Conservation (phyloP, 805 yeast genomes). For the Nakazawaea wickerhamii region DNA sequence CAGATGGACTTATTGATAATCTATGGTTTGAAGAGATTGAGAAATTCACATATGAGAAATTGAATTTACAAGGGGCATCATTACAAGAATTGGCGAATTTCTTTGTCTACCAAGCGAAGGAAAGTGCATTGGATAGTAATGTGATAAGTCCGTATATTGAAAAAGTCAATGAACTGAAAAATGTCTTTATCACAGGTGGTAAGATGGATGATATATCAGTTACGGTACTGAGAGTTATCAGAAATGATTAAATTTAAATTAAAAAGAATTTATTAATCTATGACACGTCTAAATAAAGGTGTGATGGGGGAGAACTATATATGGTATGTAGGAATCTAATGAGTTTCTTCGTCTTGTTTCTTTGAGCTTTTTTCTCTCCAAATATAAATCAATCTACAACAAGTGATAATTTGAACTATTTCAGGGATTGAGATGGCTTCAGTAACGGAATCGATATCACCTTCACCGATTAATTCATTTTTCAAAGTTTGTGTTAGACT, state of each 20-base stretch:
- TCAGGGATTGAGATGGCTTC: conserved; percentile 6
- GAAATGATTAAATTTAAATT: conserved; percentile 6
- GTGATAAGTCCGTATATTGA: conserved; percentile 51
- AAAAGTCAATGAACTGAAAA: conserved; percentile 38
- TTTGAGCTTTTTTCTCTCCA: conserved; percentile 4
- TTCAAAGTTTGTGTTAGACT: not conserved
- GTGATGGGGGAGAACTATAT: too few relatives aligned
- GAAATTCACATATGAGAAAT: conserved; percentile 7
- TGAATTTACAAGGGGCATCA: conserved; percentile 15
- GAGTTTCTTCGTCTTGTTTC: conserved; percentile 1
- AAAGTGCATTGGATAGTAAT: conserved; percentile 46
- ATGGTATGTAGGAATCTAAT: too few relatives aligned
- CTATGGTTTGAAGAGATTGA: conserved; percentile 43
- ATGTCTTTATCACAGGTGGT: conserved; percentile 39
- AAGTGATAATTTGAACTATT: conserved; percentile 1
- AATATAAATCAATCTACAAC: conserved; percentile 9
- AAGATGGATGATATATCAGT: conserved; percentile 51
- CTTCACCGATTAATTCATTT: conserved; percentile 9
- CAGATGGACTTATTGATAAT: conserved; percentile 52
- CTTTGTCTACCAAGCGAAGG: conserved; percentile 39
- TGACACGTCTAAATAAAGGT: too few relatives aligned
- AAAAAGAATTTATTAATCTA: not conserved
- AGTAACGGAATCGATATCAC: not conserved
- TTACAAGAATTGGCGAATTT: conserved; percentile 35
- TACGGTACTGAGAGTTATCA: conserved; percentile 39